Base-by-base conservation (phyloP, 176 grass and related monocot genomes). In the Otatea glauca region DNA sequence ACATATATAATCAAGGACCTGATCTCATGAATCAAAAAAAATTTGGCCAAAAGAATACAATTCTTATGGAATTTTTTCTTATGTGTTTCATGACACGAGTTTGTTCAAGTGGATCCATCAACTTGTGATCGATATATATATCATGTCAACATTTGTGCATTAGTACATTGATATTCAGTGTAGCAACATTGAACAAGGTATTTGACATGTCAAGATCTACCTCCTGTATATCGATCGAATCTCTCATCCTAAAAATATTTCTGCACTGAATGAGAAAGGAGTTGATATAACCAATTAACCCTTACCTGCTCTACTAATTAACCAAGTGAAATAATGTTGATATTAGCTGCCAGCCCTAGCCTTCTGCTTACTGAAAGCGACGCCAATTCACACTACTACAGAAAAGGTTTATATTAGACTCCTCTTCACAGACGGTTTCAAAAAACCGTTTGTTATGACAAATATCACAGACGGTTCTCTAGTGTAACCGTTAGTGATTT, bases 191-290 rank as follows among this genome's bases (percentile, higher is more conserved):
- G 45, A 39, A 54, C 44, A 27, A 41, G 70, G 66, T 65, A 83
- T 84, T 65, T 70, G 44, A 10, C 43, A 75, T 75, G 81, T 75
- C 81, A 54, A 34, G 32, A 75, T 66, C 60, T 29, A 42, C 38
- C 45, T 8, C 17, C 51, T 55, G 17, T 55, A 21, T 20, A 55
- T 54, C 17, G 43, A 11, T 10, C 43, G 43, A 20, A 4, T 59
- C 53, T 76, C 74, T 24, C 5, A 3, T 55, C 10, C 74, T 42
- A 55, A 54, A 18, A 55, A 55, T 21, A 58, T 15, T 58, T 76
- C 16, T 24, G 10, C 35, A 76, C 16, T 32, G 37, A 76, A 68
- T 29, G 61, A 65, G 62, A 76, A 68, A 56, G 34, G 27, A 68
- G 16, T 54, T 53, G 45, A 67, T 66, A 54, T 14, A 49, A 70